Percentiles rank a stretch among this genome's conserved stretches.
Conservation (phyloP, 352 stramenopile species). For the Globisporangium lucens region DNA sequence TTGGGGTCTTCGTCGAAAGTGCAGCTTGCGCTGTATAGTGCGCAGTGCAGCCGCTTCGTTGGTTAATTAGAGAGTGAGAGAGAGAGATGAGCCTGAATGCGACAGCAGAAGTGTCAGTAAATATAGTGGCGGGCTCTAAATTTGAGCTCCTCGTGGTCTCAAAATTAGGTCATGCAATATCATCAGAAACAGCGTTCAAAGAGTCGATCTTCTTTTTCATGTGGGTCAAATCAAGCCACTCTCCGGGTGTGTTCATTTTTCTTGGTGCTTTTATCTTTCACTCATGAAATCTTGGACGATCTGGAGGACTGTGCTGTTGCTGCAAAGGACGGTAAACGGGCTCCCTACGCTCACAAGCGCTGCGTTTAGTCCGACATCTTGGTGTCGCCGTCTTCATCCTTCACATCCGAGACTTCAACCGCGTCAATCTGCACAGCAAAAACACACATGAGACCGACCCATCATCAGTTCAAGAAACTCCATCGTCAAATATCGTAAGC, state of each 20-base stretch:
- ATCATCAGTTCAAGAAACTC: slow-evolving; percentile 2
- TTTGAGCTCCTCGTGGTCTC: neutral
- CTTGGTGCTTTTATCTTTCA: slow-evolving; percentile 3
- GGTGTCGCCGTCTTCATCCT: slow-evolving; percentile 75
- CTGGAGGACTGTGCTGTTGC: neutral
- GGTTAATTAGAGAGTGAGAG: neutral
- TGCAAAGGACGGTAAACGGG: neutral
- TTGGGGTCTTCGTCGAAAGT: neutral
- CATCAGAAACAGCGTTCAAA: neutral
- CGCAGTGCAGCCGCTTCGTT: neutral
- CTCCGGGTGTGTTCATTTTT: slow-evolving; percentile 1
- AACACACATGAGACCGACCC: slow-evolving; percentile 1
- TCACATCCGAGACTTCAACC: slow-evolving; percentile 81
- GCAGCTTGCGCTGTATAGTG: neutral
- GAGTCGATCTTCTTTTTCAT: neutral
- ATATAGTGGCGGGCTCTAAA: neutral
- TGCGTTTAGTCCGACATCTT: slow-evolving; percentile 78
- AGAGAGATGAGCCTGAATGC: neutral
- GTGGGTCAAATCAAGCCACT: slow-evolving; percentile 6
- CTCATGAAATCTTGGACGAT: neutral
- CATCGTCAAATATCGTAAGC: neutral
- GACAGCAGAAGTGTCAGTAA: neutral
- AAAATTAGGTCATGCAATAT: slow-evolving; percentile 5
- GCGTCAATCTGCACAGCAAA: slow-evolving; percentile 65
- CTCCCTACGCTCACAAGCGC: neutral